phyloP scores from a whole-genome alignment of 257 asterid genomes.

The Przewalskia tangutica region DNA sequence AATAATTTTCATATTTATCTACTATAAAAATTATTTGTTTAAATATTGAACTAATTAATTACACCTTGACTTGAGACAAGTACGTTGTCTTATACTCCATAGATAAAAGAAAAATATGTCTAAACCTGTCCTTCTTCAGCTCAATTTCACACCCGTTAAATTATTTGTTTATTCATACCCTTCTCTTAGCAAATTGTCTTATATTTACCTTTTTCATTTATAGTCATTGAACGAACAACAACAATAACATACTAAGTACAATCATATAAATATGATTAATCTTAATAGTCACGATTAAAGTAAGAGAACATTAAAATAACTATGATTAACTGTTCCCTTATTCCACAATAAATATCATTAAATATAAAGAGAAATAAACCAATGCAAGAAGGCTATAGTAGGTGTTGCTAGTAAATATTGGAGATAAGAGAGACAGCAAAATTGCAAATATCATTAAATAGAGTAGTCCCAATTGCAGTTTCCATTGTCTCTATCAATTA shows the following conservation, averaged over 20 bases:
- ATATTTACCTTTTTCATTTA: too few relatives aligned
- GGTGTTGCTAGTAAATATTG: neutral
- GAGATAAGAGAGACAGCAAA: neutral
- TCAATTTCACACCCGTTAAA: too few relatives aligned
- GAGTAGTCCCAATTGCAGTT: neutral
- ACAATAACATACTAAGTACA: too few relatives aligned
- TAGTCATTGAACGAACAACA: too few relatives aligned
- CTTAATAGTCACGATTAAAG: too few relatives aligned
- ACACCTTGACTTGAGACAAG: neutral
- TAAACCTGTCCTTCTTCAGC: neutral
- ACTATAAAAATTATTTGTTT: too few relatives aligned
- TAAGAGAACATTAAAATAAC: too few relatives aligned
- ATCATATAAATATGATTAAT: too few relatives aligned
- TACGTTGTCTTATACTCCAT: too few relatives aligned
- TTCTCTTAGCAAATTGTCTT: neutral
- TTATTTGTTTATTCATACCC: too few relatives aligned
- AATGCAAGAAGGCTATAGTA: neutral
- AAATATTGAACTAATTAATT: too few relatives aligned
- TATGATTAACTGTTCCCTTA: neutral
- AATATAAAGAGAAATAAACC: neutral
- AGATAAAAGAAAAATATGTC: too few relatives aligned
- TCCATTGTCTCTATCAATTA: neutral
- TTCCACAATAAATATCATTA: neutral
- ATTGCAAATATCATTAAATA: neutral
- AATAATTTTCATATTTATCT: neutral